A percentile compares a stretch with the other conserved stretches of the same genome.
phyloP scores from a whole-genome alignment of 2,329 filamentous ascomycete species.

The Phoma herbarum region DNA sequence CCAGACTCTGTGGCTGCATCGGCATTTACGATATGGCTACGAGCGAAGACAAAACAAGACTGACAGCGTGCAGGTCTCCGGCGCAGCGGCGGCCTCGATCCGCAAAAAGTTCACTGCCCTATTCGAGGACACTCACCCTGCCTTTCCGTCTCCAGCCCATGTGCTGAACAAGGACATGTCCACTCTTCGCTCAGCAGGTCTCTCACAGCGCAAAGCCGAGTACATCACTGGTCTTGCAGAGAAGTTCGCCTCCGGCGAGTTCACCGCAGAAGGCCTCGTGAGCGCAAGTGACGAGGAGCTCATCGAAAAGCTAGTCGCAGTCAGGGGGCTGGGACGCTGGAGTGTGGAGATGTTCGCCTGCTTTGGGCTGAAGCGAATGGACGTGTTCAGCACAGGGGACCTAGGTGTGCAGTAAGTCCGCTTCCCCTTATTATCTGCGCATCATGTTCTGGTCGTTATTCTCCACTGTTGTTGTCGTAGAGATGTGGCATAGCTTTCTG shows the following conservation, averaged over 20 bases:
- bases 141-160: constrained; percentile 79
- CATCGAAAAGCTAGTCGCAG: constrained; percentile 80
- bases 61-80: constrained; percentile 70
- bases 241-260: constrained; percentile 78
- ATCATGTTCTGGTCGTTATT: background rate
- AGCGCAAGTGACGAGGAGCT: constrained; percentile 86
- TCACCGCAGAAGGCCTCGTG: constrained; percentile 78
- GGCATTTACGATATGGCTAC: background rate
- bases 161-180: constrained; percentile 70
- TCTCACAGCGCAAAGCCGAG: constrained; percentile 95
- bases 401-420: constrained; percentile 80
- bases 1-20: background rate
- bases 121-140: constrained; percentile 61
- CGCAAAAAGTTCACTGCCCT: constrained; percentile 67
- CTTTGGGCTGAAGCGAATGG: constrained; percentile 92
- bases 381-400: constrained; percentile 92
- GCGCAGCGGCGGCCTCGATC: constrained; percentile 88
- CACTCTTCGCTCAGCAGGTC: constrained; percentile 80
- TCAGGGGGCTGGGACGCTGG: constrained; percentile 88
- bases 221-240: constrained; percentile 87
- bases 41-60: background rate
- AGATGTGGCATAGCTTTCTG: background rate
- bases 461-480: background rate
- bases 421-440: background rate
- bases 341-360: constrained; percentile 92